Evolutionary conservation across 805 yeast species (phyloP), one percentile per base, ranked within the genome.

Genomic region (Wickerhamiella allomyrinae): DNA sequence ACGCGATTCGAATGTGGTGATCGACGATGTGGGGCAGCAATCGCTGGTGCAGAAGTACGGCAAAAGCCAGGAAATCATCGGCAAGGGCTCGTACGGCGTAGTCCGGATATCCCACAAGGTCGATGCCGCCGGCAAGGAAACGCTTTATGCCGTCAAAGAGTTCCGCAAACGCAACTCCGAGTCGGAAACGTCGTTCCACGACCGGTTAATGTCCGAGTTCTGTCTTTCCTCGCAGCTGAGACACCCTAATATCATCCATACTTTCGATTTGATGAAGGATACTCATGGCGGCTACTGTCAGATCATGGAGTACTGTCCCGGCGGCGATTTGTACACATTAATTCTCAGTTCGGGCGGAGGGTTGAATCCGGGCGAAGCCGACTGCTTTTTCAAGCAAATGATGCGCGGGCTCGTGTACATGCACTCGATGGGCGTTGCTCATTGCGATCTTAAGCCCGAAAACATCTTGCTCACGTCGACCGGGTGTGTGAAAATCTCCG

Each of bases 251-350:
- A 76, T 83, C 49, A 84, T 73, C 52, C 78, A 76, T 58, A 83
- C 82, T 7, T 74, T 75, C 51, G 95, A 82, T 60, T 68, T 87
- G 40, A 74, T 87, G 83, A 74, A 76, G 49, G 79, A 83, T 63
- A 65, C 79, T 49, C 61, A 74, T 54, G 73, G 85, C 59, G 70
- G 80, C 49, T 78, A 78, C 64, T 74, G 81, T 41, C 94, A 89
- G 60, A 85, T 91, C 41, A 86, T 91, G 96, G 98, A 91, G 62
- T 89, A 78, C 59, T 83, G 94, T 53, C 84, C 94, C 7, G 86
- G 86, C 47, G 93, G 93, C 44, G 93, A 81, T 57, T 62, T 81
- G 22, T 80, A 76, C 56, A 64, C 79, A 1, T 63, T 79, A 25
- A 70, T 79, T 41, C 60, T 71, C 19, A 63, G 71, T 21, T 62